Evolutionary conservation across 768 basidiomycete species (phyloP), one percentile per base, ranked within the genome.

Genomic region (Lentinus tigrinus): DNA sequence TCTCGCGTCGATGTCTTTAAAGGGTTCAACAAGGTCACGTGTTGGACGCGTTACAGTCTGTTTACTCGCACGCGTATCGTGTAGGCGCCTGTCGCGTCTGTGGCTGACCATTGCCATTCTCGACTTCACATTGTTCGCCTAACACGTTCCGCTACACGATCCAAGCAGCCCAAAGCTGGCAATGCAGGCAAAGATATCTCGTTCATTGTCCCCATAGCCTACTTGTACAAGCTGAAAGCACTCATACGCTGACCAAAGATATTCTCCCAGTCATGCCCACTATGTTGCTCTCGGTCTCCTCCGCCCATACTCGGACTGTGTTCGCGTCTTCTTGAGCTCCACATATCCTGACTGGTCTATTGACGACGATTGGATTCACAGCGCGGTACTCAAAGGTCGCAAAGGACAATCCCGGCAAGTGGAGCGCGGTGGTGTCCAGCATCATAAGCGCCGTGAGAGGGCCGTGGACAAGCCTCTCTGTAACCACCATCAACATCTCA

Each of bases 381-480:
- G 90, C 90, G 37, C 86, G 79, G 67, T 92, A 91, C 58, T 84
- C 83, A 63, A 91, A 91, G 5, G 73, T 61, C 44, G 69, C 74
- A 54, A 92, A 64, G 23, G 72, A 67, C 13, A 73, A 69, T 2
- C 74, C 70, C 0, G 86, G 84, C 47, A 80, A 73, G 47, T 84
- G 70, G 63, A 84, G 75, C 7, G 73, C 70, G 34, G 82, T 74
- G 0, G 79, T 72, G 65, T 93, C 92, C 36, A 93, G 74, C 4
- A 93, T 75, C 82, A 93, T 85, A 52, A 90, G 75, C 0, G 91
- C 90, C 2, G 87, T 93, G 42, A 94, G 73, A 39, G 92, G 91
- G 0, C 89, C 91, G 66, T 93, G 92, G 11, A 93, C 89, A n/a
- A 94, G 79, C 11, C 89, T 82, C 72, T 91, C 89, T 91, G 65